Conservation (phyloP, 495 filamentous ascomycete genomes). For the Neurospora terricola region DNA sequence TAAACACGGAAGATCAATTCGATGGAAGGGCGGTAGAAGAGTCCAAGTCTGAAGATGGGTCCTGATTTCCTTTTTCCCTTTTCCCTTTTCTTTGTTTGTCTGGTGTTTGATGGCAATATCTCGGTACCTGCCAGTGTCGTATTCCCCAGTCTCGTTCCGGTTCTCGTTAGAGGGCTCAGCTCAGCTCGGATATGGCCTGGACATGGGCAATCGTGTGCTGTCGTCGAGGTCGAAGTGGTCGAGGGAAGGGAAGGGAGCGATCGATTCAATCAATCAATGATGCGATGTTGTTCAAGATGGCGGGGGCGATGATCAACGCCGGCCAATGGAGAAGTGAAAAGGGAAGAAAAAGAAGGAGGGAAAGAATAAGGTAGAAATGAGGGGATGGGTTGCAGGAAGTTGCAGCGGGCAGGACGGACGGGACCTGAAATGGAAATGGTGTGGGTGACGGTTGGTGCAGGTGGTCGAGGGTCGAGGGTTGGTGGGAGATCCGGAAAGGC, state of each 20-base stretch:
- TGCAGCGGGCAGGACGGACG: neutral
- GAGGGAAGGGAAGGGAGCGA: conserved; percentile 7
- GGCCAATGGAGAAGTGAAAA: conserved; percentile 19
- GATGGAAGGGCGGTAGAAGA: neutral
- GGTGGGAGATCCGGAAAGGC: neutral
- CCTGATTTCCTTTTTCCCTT: neutral
- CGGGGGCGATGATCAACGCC: conserved; percentile 1
- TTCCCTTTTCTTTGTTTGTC: neutral
- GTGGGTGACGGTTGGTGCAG: neutral
- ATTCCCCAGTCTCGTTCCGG: neutral
- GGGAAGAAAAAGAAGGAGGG: conserved; percentile 10
- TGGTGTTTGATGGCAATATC: neutral
- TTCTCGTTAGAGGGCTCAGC: neutral
- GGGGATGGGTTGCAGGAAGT: conserved; percentile 7
- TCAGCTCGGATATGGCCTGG: neutral
- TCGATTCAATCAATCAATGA: neutral
- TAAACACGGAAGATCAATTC: neutral
- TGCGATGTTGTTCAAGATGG: conserved; percentile 4
- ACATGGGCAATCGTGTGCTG: neutral
- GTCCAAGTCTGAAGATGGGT: neutral
- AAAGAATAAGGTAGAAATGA: conserved; percentile 14
- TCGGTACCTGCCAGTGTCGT: neutral
- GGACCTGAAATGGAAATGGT: neutral
- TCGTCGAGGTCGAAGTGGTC: conserved; percentile 6
- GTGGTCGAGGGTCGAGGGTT: neutral